These are phyloP conservation scores for Xylariales sp. DNA, from an alignment of 2,329 filamentous ascomycete genomes.

Conservation along the genomic window DNA sequence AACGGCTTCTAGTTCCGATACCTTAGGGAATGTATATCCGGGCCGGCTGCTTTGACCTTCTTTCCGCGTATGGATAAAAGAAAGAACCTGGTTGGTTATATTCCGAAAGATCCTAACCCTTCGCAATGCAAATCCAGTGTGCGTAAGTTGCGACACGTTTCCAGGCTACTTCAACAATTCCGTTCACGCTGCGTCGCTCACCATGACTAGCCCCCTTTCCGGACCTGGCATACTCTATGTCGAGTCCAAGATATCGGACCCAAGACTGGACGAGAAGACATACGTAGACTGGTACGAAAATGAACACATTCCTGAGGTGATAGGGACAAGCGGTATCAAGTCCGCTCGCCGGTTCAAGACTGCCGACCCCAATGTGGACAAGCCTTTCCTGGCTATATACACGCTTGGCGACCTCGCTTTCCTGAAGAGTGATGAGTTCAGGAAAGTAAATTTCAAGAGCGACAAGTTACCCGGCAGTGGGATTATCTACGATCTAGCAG, in stretches of 20 bases:
- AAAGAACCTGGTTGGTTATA: too few relatives aligned
- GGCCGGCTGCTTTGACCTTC: too few relatives aligned
- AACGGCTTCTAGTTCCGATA: too few relatives aligned
- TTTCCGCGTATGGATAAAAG: too few relatives aligned
- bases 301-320: conserved; percentile 32
- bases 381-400: conserved; percentile 30
- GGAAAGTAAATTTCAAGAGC: conserved; percentile 26
- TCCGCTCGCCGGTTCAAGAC: conserved; percentile 27
- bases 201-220: conserved; percentile 2
- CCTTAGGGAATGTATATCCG: too few relatives aligned
- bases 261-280: conserved; percentile 21
- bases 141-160: too few relatives aligned
- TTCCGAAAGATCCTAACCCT: too few relatives aligned
- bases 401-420: conserved; percentile 30
- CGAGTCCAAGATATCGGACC: conserved; percentile 18
- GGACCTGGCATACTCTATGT: conserved; percentile 27
- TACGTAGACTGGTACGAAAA: conserved; percentile 33
- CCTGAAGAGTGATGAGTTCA: conserved; percentile 26
- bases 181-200: not conserved
- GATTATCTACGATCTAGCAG: conserved; percentile 16
- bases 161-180: too few relatives aligned
- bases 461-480: conserved; percentile 17
- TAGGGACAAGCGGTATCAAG: conserved; percentile 25
- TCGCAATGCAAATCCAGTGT: too few relatives aligned
- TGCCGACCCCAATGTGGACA: conserved; percentile 18